Percentiles rank a stretch among this genome's conserved stretches.
phyloP scores from a whole-genome alignment of 345 rosid species.

The Acer negundo region DNA sequence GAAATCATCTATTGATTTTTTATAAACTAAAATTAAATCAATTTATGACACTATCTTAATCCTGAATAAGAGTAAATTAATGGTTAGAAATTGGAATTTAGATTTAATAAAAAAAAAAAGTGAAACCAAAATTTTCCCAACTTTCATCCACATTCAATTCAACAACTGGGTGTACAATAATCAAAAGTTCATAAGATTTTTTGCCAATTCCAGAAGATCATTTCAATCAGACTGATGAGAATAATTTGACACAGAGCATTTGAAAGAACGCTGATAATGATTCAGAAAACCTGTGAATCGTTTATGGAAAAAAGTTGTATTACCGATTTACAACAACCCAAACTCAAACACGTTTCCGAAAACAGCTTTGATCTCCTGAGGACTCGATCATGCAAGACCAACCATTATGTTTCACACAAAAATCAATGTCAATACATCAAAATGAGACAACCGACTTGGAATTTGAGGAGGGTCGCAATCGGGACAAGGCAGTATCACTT shows the following conservation, averaged over 20 bases:
- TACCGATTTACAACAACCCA: constrained; percentile 9
- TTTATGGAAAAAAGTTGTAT: background rate
- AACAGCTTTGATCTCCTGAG: background rate
- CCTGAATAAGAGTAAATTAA: too few relatives aligned
- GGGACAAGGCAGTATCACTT: constrained; percentile 59
- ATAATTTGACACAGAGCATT: too few relatives aligned
- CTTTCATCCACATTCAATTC: background rate
- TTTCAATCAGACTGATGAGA: background rate
- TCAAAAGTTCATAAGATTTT: too few relatives aligned
- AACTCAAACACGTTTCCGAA: background rate
- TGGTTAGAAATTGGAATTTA: too few relatives aligned
- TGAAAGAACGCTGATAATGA: background rate
- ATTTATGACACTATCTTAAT: too few relatives aligned
- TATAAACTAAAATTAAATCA: too few relatives aligned
- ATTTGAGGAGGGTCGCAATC: constrained; percentile 45
- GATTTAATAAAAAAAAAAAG: too few relatives aligned
- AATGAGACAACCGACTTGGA: constrained; percentile 64
- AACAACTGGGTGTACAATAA: too few relatives aligned
- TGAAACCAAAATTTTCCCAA: background rate
- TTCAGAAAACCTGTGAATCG: constrained; percentile 3
- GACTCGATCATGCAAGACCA: constrained; percentile 14
- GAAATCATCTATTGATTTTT: too few relatives aligned
- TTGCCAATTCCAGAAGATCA: background rate
- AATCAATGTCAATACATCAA: constrained; percentile 27
- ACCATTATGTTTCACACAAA: constrained; percentile 10